Base-by-base conservation (phyloP, 2,329 filamentous ascomycete species). In the Cladophialophora exuberans region DNA sequence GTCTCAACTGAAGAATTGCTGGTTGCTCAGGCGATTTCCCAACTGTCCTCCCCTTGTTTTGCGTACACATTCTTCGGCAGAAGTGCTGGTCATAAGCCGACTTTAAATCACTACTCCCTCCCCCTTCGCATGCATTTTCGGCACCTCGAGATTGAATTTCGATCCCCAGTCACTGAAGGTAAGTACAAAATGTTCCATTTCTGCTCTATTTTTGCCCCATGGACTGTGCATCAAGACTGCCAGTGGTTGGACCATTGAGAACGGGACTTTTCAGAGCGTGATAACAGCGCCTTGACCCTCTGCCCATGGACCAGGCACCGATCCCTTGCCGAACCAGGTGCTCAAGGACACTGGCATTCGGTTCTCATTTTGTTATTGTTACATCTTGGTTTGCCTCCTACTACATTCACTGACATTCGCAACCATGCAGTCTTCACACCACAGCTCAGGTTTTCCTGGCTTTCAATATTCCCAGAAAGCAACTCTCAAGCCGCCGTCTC, bases 371-470 rank as follows among this genome's bases (percentile, higher is more conserved):
- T 39, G 20, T 28, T 26, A 33, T 33, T 46, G 47, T 49, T 46
- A 48, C 52, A 55, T 56, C 45, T 54, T 13, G n/a, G 49, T 51
- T 43, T n/a, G n/a, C n/a, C n/a, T n/a, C n/a, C n/a, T n/a, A n/a
- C n/a, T n/a, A n/a, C 41, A 43, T 49, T 39, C 28, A 33, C 58
- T 60, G 45, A 62, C 47, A 45, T 36, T 7, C 45, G 38, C 41
- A 42, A 54, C 31, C 35, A 64, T 64, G 62, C 62, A 64, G 62
- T 41, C 55, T 35, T 56, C 54, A 23, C 56, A 57, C 44, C 49
- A 57, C 53, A 46, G 55, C 41, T 56, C 56, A 43, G 36, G 47
- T 35, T 58, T 50, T 44, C 18, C 46, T 30, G 49, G 39, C 30
- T 49, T 53, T 28, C 49, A 52, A 39, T 53, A 54, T 23, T 44